Base-by-base conservation (phyloP, 495 filamentous ascomycete species). In the Podospora comata region DNA sequence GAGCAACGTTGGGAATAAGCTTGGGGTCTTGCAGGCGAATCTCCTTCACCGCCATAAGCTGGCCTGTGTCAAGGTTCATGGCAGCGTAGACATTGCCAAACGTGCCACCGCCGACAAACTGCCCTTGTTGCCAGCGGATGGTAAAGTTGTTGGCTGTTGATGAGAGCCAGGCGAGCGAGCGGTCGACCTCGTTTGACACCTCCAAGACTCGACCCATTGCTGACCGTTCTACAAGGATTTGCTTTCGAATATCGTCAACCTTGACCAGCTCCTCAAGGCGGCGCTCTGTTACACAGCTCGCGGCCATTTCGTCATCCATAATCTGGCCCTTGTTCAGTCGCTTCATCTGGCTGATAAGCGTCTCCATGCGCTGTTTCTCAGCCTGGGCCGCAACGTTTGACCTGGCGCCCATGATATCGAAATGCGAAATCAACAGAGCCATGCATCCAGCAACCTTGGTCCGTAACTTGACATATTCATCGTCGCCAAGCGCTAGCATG, bases 31-130 rank as follows among this genome's bases (percentile, higher is more conserved):
- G 96, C 53, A 99, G 83, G 48, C 95, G 91, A 69, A 98, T 99
- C 78, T 99, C 95, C 78, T 99, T 99, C 55, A 99, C 96, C 18
- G 95, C 95, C 95, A 99, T 98, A 64, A 97, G 82, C 73, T 94
- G 92, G 60, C 94, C 95, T 60, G 92, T 93, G 78, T 99, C 95
- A 59, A 99, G 80, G 72, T 99, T 98, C 85, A 97, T 94, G 56
- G 94, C 96, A 26, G 92, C 92, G 74, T 98, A 98, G 53, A 99
- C 95, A 48, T 93, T 96, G 26, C 95, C 95, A 74, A 99, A 99
- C 0, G 95, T 97, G 69, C 95, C 95, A 54, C 96, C 95, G 26
- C 95, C 95, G 64, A 99, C 92, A 77, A 95, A 98, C 72, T 97
- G 92, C 60, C 95, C 95, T 80, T 97, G 95, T 78, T 97, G 95